Percentiles rank a stretch among this genome's conserved stretches.
phyloP scores from a whole-genome alignment of 2,329 filamentous ascomycete species.

The Aspergillus arachidicola region DNA sequence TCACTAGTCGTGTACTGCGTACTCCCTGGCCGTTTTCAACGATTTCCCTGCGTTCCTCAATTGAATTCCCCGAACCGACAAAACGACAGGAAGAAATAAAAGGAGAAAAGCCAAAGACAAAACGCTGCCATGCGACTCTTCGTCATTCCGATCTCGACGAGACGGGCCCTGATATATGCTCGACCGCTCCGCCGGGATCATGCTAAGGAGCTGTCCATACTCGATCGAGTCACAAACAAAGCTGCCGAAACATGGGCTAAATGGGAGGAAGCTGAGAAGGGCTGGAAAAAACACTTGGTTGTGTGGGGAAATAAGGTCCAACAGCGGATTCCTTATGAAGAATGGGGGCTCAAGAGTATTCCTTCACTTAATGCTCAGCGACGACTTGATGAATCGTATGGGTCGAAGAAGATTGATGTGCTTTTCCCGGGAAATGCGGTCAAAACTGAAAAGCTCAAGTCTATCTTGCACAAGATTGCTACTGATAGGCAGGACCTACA shows the following conservation, averaged over 20 bases:
- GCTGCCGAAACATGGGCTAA: slow-evolving; percentile 77
- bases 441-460: slow-evolving; percentile 62
- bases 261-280: slow-evolving; percentile 82
- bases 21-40: slow-evolving; percentile 14
- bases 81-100: slow-evolving; percentile 3
- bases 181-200: slow-evolving; percentile 68
- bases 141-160: slow-evolving; percentile 88
- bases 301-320: slow-evolving; percentile 84
- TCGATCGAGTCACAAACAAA: slow-evolving; percentile 71
- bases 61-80: slow-evolving; percentile 3
- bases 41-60: slow-evolving; percentile 1
- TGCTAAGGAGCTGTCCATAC: slow-evolving; percentile 56
- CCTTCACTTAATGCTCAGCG: slow-evolving; percentile 74
- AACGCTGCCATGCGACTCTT: slow-evolving; percentile 77
- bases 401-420: slow-evolving; percentile 66
- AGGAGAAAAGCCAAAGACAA: neutral
- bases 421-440: slow-evolving; percentile 76
- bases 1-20: slow-evolving; percentile 24
- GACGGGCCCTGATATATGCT: slow-evolving; percentile 89
- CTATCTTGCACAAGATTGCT: slow-evolving; percentile 70
- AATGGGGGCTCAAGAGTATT: slow-evolving; percentile 97
- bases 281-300: slow-evolving; percentile 88
- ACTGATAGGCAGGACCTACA: slow-evolving; percentile 81
- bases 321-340: slow-evolving; percentile 87
- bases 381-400: slow-evolving; percentile 64